A percentile compares a stretch with the other conserved stretches of the same genome.
These are phyloP conservation scores for Komagataella ulmi DNA, from an alignment of 805 yeast genomes.

Conservation along the genomic window DNA sequence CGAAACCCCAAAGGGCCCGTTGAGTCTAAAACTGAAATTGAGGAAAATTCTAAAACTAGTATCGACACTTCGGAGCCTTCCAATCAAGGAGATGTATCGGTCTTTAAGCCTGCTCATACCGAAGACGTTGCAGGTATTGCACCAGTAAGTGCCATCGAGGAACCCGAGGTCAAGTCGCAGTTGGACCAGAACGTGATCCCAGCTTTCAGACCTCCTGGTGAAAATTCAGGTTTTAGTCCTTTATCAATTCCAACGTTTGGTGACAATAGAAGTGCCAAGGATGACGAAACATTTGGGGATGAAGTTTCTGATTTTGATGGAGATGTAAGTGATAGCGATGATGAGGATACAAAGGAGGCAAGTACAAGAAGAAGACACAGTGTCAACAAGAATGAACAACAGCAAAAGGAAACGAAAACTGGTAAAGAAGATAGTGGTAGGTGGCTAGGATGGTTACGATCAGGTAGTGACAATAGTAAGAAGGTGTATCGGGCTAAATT, in stretches of 20 bases:
- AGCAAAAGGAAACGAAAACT: conserved; percentile 9
- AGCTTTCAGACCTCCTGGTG: not conserved
- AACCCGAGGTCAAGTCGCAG: conserved; percentile 16
- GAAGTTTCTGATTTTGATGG: conserved; percentile 32
- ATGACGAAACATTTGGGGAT: conserved; percentile 7
- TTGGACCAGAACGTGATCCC: not conserved
- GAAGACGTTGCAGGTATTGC: conserved; percentile 4
- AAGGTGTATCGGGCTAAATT: conserved; percentile 65
- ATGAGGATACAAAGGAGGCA: conserved; percentile 20
- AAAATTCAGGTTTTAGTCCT: not conserved
- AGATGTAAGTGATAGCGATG: conserved; percentile 28
- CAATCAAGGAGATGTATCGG: not conserved
- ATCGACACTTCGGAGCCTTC: not conserved
- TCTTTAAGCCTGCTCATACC: not conserved
- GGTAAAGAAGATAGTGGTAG: conserved; percentile 15
- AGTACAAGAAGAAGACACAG: conserved; percentile 4
- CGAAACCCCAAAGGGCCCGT: not conserved
- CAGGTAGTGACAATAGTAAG: conserved; percentile 52
- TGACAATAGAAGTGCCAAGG: not conserved
- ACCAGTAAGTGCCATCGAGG: conserved; percentile 8
- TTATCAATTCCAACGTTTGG: conserved; percentile 17
- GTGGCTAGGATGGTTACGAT: conserved; percentile 53
- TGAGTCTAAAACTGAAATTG: not conserved
- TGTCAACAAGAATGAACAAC: conserved; percentile 5
- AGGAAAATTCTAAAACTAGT: not conserved